Base-by-base conservation (phyloP, 129 eudicot species). In the Flaveria robusta region DNA sequence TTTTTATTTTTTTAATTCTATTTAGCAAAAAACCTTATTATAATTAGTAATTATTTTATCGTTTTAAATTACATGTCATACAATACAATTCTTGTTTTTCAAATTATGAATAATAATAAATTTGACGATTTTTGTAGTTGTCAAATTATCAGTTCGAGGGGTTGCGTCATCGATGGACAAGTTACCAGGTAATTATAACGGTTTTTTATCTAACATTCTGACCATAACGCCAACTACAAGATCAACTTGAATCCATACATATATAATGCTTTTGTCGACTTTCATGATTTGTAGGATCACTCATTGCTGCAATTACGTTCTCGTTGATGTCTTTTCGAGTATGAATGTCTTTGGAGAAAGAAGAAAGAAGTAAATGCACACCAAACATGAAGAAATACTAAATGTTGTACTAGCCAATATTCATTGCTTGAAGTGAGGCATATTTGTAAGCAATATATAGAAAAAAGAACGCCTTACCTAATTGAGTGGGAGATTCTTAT, bases 81-180 rank as follows among this genome's bases (percentile, higher is more conserved):
- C 34, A 4, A 31, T 31, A 31, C 0, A 31, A 31, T 31, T 31
- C 37, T 1, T 1, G 0, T 31, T 31, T 2, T 4, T 3, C 5
- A 31, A 31, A 0, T 31, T 31, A 10, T 1, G 47, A 29, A n/a
- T 46, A 29, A 60, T 13, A 27, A 0, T 5, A 68, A 7, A 14
- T 23, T 49, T 12, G 2, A 19, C n/a, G n/a, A 7, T 52, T 24
- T n/a, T 16, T 27, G 65, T 41, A 80, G 84, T 74, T 68, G 74
- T 80, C 22, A 80, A 80, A 24, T 74, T 74, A 66, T 55, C 75
- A 2, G 84, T 74, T 0, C 65, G 79, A 45, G 84, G 79, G 62
- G 14, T 75, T 56, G 56, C 75, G 8, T 19, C 41, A 0, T 4
- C 54, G 16, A 0, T 9, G 2, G 42, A 66, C 60, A 20, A 55